Conservation (phyloP, 805 yeast species). For the Ogataea salicorniae region DNA sequence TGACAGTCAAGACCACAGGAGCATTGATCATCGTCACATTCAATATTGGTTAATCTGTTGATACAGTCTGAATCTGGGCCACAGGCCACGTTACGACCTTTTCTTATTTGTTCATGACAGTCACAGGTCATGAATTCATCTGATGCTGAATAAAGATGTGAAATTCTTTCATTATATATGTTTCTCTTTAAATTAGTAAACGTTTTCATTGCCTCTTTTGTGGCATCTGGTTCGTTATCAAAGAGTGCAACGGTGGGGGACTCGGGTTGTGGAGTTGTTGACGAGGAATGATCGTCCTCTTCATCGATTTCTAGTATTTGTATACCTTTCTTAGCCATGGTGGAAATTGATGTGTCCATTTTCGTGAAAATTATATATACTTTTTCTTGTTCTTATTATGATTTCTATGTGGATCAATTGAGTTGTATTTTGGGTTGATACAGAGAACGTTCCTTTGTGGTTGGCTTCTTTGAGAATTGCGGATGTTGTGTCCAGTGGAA, state of each 20-base stretch:
- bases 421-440: no score
- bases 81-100: constrained; percentile 61
- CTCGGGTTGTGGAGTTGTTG: constrained; percentile 19
- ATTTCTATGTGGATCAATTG: neutral
- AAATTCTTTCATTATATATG: constrained; percentile 51
- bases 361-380: no score
- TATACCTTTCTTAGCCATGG: neutral
- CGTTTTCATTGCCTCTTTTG: constrained; percentile 60
- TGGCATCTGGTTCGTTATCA: constrained; percentile 45
- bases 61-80: constrained; percentile 85
- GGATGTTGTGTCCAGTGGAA: no score
- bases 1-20: constrained; percentile 75
- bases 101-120: constrained; percentile 52
- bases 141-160: constrained; percentile 62
- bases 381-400: neutral
- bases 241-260: constrained; percentile 23
- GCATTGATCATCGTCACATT: constrained; percentile 70
- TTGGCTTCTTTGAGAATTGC: no score
- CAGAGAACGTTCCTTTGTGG: no score
- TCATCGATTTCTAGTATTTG: neutral
- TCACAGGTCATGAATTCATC: constrained; percentile 89
- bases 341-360: neutral
- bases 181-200: constrained; percentile 57
- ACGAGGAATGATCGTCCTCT: constrained; percentile 8
- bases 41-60: constrained; percentile 86